phyloP scores from a whole-genome alignment of 2,329 filamentous ascomycete species.

The Trichophyton schoenleinii region DNA sequence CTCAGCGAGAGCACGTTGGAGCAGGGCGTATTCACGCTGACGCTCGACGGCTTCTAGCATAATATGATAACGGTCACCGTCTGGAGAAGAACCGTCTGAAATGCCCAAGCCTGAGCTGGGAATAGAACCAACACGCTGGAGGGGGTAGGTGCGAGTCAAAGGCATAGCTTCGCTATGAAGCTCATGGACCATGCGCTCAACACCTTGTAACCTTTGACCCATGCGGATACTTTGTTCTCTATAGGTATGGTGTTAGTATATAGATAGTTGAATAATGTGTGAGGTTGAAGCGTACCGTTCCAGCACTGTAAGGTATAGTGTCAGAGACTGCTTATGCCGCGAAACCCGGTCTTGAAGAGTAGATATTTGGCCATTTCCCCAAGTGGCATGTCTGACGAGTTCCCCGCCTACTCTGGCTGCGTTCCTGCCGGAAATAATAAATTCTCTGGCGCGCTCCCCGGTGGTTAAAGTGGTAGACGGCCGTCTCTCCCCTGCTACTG shows the following conservation, averaged over 20 bases:
- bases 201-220: not conserved
- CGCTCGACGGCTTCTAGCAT: conserved; percentile 10
- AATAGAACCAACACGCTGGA: not conserved
- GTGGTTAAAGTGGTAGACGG: not conserved
- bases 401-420: not conserved
- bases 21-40: conserved; percentile 10
- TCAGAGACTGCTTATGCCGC: conserved; percentile 11
- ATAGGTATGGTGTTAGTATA: not conserved
- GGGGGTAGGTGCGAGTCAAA: not conserved
- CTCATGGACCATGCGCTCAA: not conserved
- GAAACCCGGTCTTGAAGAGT: conserved; percentile 11
- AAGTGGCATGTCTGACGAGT: conserved; percentile 5
- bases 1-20: conserved; percentile 7
- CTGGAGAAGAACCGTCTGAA: not conserved
- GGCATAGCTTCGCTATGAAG: not conserved
- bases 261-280: not conserved
- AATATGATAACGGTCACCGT: conserved; percentile 9
- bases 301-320: conserved; percentile 12
- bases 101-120: not conserved
- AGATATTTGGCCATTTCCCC: conserved; percentile 8
- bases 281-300: conserved; percentile 8
- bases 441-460: not conserved
- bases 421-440: conserved; percentile 1
- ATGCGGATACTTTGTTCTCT: not conserved
- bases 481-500: not conserved